phyloP scores from a whole-genome alignment of 1,284 basidiomycete species.

The Austroboletus niveus region DNA sequence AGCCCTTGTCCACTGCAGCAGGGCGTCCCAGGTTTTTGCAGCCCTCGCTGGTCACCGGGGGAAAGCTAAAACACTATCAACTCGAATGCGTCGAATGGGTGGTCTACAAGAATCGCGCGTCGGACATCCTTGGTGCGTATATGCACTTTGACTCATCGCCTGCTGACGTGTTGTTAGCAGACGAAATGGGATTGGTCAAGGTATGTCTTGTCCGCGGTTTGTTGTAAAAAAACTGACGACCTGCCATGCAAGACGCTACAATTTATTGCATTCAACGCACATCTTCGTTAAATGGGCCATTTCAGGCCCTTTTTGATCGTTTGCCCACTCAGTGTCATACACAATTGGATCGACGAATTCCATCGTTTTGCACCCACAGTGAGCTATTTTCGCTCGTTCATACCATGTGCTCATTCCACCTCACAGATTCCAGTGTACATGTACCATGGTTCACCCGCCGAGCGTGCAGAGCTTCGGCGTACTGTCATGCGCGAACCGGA shows the following conservation, averaged over 20 bases:
- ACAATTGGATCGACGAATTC: constrained; percentile 93
- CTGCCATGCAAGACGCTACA: constrained; percentile 71
- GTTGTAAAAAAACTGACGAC: background rate
- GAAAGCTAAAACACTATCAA: constrained; percentile 86
- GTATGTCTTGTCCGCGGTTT: constrained; percentile 32
- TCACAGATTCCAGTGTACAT: constrained; percentile 79
- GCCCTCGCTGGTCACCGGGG: constrained; percentile 81
- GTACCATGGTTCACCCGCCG: constrained; percentile 84
- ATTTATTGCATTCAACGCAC: constrained; percentile 89
- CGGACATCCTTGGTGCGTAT: constrained; percentile 81
- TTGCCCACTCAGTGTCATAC: constrained; percentile 87
- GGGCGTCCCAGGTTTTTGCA: constrained; percentile 54
- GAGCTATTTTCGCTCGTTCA: constrained; percentile 22
- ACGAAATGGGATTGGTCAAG: constrained; percentile 95
- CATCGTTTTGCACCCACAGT: constrained; percentile 77
- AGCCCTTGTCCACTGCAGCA: constrained; percentile 3
- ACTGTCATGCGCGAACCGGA: constrained; percentile 46
- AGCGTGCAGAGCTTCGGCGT: constrained; percentile 71
- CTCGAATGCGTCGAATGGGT: constrained; percentile 97
- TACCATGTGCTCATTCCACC: background rate
- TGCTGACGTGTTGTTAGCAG: constrained; percentile 46
- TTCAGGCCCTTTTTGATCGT: constrained; percentile 86
- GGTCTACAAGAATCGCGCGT: constrained; percentile 92
- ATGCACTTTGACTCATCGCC: background rate
- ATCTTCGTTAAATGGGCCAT: constrained; percentile 76